Base-by-base conservation (phyloP, 2,329 filamentous ascomycete genomes). In the Rutstroemia sp. region DNA sequence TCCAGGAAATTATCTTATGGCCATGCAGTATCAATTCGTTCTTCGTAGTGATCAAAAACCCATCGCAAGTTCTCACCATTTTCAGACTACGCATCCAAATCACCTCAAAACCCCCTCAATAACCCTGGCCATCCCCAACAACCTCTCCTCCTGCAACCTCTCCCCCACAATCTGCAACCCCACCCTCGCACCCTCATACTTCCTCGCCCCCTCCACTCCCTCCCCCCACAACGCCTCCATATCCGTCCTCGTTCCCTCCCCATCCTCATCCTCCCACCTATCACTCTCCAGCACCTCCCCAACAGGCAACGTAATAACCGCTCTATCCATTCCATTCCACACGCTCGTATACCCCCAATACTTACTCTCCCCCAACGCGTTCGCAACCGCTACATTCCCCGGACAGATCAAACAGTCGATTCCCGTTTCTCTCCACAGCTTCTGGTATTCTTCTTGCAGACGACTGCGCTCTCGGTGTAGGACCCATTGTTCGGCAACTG, bases 131-230 rank as follows among this genome's bases (percentile, higher is more conserved):
- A 67, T 42, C 2, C 9, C 25, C 12, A 83, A 64, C 0, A 82
- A 71, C 64, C 74, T 81, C 65, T 83, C 80, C 58, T 83, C 80
- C 50, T 82, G 74, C 16, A 81, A 69, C 56, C 74, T 76, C 27
- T 72, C 70, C 7, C 76, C 77, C 14, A 81, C 71, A 21, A 83
- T 70, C 65, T 83, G 79, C 19, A 83, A 56, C 2, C 76, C 75
- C 6, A 83, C 72, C 0, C 79, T 79, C 51, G 78, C 69, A 0
- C 71, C 71, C 25, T 75, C 67, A 59, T 73, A 73, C 5, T 68
- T 63, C 9, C 4, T 16, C 2, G 53, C 37, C 0, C 47, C 53
- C 3, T 3, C 4, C 16, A 12, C 30, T 4, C 8, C 19, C 1
- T 47, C 10, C 12, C 44, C 44, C 44, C 44, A 47, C 9, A 23